Conservation (phyloP, 352 stramenopile genomes). For the Pythium brassicae region DNA sequence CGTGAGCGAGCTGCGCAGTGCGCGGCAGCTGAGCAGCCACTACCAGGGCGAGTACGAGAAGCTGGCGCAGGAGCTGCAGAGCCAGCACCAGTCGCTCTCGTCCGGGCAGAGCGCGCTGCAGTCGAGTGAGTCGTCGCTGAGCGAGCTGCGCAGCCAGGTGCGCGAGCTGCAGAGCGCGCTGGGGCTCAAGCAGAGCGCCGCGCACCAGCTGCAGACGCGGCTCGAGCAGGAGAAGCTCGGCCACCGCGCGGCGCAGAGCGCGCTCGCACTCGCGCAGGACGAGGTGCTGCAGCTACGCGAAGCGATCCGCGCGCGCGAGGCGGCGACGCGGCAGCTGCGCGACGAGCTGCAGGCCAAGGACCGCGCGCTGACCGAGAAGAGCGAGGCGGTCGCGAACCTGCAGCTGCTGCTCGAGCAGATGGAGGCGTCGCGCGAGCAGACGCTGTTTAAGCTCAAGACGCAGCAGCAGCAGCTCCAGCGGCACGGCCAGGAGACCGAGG, state of each 20-base stretch:
- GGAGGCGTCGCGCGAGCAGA: constrained; percentile 75
- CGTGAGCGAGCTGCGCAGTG: constrained; percentile 49
- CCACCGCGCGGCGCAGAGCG: constrained; percentile 53
- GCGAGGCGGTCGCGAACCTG: constrained; percentile 56
- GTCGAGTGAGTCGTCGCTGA: constrained; percentile 46
- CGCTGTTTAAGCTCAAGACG: constrained; percentile 75
- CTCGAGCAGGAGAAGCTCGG: constrained; percentile 63
- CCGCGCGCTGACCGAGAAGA: constrained; percentile 57
- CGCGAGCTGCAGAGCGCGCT: constrained; percentile 64
- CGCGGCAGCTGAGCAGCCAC: constrained; percentile 53
- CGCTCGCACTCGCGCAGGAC: constrained; percentile 51
- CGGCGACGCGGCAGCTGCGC: constrained; percentile 52
- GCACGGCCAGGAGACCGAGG: constrained; percentile 45
- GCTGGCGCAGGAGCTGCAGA: constrained; percentile 51
- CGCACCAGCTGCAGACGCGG: constrained; percentile 54
- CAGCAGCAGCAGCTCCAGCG: constrained; percentile 62
- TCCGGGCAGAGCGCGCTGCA: constrained; percentile 42
- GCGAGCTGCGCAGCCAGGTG: constrained; percentile 54
- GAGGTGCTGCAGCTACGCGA: constrained; percentile 57
- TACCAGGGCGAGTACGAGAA: constrained; percentile 80
- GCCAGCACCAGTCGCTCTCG: constrained; percentile 55
- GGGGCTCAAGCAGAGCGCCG: constrained; percentile 39
- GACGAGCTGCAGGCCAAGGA: constrained; percentile 56
- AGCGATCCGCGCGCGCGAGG: constrained; percentile 41
- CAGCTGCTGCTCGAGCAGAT: constrained; percentile 79